Evolutionary conservation across 2,329 filamentous ascomycete species (phyloP), one percentile per base, ranked within the genome.

Genomic region (Fusarium euwallaceae): DNA sequence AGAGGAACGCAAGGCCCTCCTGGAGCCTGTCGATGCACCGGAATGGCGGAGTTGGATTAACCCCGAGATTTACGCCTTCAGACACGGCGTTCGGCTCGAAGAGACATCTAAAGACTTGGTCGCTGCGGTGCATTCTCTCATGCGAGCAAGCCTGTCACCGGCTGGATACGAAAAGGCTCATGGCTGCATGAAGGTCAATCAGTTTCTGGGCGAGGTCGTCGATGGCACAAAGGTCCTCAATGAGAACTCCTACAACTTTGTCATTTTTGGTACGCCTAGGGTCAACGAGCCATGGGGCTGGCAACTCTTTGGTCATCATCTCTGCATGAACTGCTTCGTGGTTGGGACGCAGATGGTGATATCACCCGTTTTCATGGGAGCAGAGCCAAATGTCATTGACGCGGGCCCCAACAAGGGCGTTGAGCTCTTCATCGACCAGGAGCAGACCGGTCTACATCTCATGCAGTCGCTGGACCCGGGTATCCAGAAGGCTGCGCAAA

Each of bases 331-430:
- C 77, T 87, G 93, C 41, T 92, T 95, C 78, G 86, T 94, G 78
- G 87, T 91, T 77, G 85, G 85, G 32, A 82, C 83, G 0, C 91
- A 94, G 79, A 91, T 94, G 69, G 84, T 94, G 59, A 85, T 94
- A 6, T 90, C 89, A 1, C 93, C 93, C 0, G 93, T 91, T 81
- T 95, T 95, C 82, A 94, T 92, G 2, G 93, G 93, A 66, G 93
- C 93, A 4, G 93, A 95, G 82, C 93, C 93, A 5, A 94, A 95
- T 74, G 79, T 91, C 61, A 92, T 95, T 78, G 92, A 94, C 75
- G 81, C 81, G 1, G 92, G 92, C 0, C 88, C 87, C 0, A 86
- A 90, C 80, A 82, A 82, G 3, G 92, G 92, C 22, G 92, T 90
- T 3, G 85, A 88, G n/a, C 92, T 94, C 69, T 84, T 94, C 59